Evolutionary conservation across 1,284 basidiomycete genomes (phyloP).

Genomic region (Tylopilus sp.): DNA sequence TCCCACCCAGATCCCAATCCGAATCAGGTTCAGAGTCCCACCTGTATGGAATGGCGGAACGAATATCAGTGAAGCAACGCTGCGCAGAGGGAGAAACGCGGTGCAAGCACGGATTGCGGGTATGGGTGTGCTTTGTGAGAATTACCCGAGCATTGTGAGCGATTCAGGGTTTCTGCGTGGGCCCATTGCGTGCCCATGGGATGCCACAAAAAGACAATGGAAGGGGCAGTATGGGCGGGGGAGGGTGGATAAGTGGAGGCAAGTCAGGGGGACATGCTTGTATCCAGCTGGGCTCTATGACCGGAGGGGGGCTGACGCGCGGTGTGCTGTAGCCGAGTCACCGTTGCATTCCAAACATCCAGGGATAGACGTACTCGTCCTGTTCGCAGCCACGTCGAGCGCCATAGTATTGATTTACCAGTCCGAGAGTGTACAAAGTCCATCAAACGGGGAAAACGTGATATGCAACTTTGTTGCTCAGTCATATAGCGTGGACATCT

Average conservation of each 20-base stretch:
- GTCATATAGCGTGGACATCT: too few relatives aligned
- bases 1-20: neutral
- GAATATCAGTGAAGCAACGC: slow-evolving; percentile 58
- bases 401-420: slow-evolving; percentile 25
- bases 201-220: slow-evolving; percentile 41
- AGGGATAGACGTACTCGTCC: slow-evolving; percentile 24
- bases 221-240: neutral
- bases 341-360: neutral
- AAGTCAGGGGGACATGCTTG: slow-evolving; percentile 26
- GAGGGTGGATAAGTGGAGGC: slow-evolving; percentile 5
- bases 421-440: slow-evolving; percentile 28
- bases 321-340: slow-evolving; percentile 20
- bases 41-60: slow-evolving; percentile 46
- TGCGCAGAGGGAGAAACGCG: slow-evolving; percentile 54
- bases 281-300: slow-evolving; percentile 21
- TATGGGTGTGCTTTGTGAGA: slow-evolving; percentile 48
- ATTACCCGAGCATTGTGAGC: slow-evolving; percentile 51
- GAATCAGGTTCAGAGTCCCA: slow-evolving; percentile 29
- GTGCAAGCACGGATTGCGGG: slow-evolving; percentile 45
- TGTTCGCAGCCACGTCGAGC: slow-evolving; percentile 26
- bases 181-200: slow-evolving; percentile 54
- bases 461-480: slow-evolving; percentile 10
- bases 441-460: slow-evolving; percentile 31
- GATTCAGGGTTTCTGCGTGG: slow-evolving; percentile 53
- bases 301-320: slow-evolving; percentile 22